Evolutionary conservation across 2,329 filamentous ascomycete genomes (phyloP).

Genomic region (Arachnopeziza araneosa): DNA sequence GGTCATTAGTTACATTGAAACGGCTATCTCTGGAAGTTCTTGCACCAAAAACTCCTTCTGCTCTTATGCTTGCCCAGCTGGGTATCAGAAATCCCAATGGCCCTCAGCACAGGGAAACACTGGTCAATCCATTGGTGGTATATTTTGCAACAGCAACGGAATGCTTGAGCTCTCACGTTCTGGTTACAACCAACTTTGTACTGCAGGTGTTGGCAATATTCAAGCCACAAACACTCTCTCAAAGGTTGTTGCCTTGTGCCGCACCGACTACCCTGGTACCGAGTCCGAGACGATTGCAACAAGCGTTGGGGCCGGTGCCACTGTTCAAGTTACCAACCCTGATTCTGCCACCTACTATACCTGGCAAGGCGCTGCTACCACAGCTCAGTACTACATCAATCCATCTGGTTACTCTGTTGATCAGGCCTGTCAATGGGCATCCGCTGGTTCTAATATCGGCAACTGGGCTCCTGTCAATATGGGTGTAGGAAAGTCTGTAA

Average conservation of each 20-base stretch:
- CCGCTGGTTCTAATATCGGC: slow-evolving; percentile 52
- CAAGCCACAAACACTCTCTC: slow-evolving; percentile 69
- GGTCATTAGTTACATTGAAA: slow-evolving; percentile 60
- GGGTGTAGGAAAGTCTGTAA: slow-evolving; percentile 64
- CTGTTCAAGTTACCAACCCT: slow-evolving; percentile 67
- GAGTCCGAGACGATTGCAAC: slow-evolving; percentile 84
- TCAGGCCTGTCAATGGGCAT: slow-evolving; percentile 73
- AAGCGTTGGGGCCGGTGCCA: slow-evolving; percentile 52
- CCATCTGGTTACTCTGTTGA: slow-evolving; percentile 61
- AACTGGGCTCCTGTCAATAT: slow-evolving; percentile 89
- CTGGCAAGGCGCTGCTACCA: slow-evolving; percentile 70
- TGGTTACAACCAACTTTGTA: slow-evolving; percentile 65
- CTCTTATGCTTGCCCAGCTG: slow-evolving; percentile 87
- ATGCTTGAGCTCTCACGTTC: slow-evolving; percentile 73
- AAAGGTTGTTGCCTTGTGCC: slow-evolving; percentile 69
- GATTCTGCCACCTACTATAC: slow-evolving; percentile 66
- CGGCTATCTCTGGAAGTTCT: slow-evolving; percentile 52
- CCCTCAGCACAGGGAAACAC: slow-evolving; percentile 70
- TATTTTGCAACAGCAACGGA: slow-evolving; percentile 69
- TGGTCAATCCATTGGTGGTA: slow-evolving; percentile 81
- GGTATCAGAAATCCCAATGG: slow-evolving; percentile 92
- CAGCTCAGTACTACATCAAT: slow-evolving; percentile 97
- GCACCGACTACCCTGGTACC: slow-evolving; percentile 92
- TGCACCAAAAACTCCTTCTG: slow-evolving; percentile 68
- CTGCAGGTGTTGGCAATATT: slow-evolving; percentile 61